Evolutionary conservation across 1,284 basidiomycete species (phyloP).

Genomic region (Austroboletus rostrupii): DNA sequence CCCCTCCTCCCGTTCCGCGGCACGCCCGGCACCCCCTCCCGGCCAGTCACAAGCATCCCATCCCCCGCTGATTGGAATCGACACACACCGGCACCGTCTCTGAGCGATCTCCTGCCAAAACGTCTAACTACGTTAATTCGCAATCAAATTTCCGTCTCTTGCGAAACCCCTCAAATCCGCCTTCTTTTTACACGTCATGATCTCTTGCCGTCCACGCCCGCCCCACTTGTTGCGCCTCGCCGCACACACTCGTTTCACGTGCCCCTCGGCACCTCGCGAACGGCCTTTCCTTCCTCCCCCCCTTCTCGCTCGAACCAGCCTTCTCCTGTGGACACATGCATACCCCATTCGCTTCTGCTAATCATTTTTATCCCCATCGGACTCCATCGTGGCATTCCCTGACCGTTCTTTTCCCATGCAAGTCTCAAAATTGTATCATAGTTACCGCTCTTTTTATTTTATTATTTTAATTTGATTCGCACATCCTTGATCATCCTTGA

Average conservation of each 20-base stretch:
- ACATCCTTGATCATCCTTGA: neutral
- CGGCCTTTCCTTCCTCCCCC: neutral
- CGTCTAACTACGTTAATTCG: slow-evolving; percentile 33
- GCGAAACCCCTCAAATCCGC: slow-evolving; percentile 12
- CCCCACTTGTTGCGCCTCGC: slow-evolving; percentile 7
- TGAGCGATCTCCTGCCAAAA: slow-evolving; percentile 28
- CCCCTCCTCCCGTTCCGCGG: neutral
- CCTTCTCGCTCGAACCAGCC: neutral
- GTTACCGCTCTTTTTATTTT: slow-evolving; percentile 17
- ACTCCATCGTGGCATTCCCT: slow-evolving; percentile 11
- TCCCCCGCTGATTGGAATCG: neutral
- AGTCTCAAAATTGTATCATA: slow-evolving; percentile 19
- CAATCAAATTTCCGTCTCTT: slow-evolving; percentile 26
- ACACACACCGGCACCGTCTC: slow-evolving; percentile 15
- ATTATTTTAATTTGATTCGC: neutral
- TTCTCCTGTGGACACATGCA: slow-evolving; percentile 16
- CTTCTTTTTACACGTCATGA: slow-evolving; percentile 23
- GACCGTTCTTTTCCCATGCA: slow-evolving; percentile 27
- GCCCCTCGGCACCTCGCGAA: slow-evolving; percentile 29
- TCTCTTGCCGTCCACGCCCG: slow-evolving; percentile 1
- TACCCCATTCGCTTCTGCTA: slow-evolving; percentile 12
- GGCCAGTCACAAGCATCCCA: neutral
- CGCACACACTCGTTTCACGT: slow-evolving; percentile 19
- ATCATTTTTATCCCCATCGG: slow-evolving; percentile 20
- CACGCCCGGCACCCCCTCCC: neutral